Conservation (phyloP, 352 stramenopile genomes). For the Phytopythium chamaehyphon region DNA sequence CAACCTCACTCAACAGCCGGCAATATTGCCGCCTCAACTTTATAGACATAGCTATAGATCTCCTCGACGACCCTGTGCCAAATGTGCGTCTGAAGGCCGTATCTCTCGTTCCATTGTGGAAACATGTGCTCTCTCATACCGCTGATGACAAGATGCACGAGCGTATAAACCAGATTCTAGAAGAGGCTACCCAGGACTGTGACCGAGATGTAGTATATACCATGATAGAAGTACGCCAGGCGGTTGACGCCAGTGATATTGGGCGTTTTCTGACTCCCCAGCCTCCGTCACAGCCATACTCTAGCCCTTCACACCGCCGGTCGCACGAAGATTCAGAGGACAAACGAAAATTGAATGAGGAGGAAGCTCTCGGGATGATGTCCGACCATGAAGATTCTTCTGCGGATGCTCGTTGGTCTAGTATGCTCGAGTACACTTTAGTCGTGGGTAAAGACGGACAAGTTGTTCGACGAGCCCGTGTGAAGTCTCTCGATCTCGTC, state of each 20-base stretch:
- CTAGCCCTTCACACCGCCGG: slow-evolving; percentile 17
- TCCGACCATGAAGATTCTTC: slow-evolving; percentile 78
- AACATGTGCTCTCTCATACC: slow-evolving; percentile 42
- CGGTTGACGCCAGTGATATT: slow-evolving; percentile 37
- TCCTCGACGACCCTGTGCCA: slow-evolving; percentile 67
- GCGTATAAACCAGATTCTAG: slow-evolving; percentile 63
- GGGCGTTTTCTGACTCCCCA: slow-evolving; percentile 8
- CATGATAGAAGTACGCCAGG: slow-evolving; percentile 37
- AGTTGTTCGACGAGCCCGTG: slow-evolving; percentile 70
- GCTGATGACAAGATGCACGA: slow-evolving; percentile 71
- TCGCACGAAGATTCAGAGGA: slow-evolving; percentile 60
- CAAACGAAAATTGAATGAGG: slow-evolving; percentile 49
- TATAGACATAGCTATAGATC: slow-evolving; percentile 66
- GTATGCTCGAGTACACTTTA: slow-evolving; percentile 84
- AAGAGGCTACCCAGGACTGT: slow-evolving; percentile 50
- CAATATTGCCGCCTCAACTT: slow-evolving; percentile 77
- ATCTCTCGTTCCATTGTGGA: slow-evolving; percentile 61
- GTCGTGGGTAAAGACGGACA: slow-evolving; percentile 81
- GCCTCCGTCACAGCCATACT: background rate
- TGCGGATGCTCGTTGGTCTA: slow-evolving; percentile 79
- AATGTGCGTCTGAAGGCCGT: slow-evolving; percentile 78
- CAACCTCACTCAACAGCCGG: slow-evolving; percentile 58
- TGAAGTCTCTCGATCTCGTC: slow-evolving; percentile 79
- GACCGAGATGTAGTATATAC: slow-evolving; percentile 64
- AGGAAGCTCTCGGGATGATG: slow-evolving; percentile 53